Percentiles rank a stretch among this genome's conserved stretches.
phyloP scores from a whole-genome alignment of 1,284 basidiomycete species.

The Trametes sp. region DNA sequence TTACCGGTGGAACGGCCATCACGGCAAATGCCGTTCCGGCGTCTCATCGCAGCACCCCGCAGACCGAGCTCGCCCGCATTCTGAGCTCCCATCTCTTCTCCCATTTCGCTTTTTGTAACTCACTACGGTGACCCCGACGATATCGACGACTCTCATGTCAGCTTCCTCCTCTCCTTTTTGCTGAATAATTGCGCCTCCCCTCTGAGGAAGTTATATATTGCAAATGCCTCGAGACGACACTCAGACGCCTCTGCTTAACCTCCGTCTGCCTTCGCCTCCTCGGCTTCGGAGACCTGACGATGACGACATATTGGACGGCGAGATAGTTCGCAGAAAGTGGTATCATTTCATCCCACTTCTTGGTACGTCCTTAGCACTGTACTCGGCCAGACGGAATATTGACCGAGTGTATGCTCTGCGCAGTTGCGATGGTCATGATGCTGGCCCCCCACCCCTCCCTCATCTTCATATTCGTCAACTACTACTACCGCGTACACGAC shows the following conservation, averaged over 20 bases:
- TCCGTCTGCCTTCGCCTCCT: conserved; percentile 27
- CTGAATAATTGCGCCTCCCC: not conserved
- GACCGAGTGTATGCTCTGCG: not conserved
- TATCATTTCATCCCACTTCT: conserved; percentile 64
- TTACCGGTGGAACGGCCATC: not conserved
- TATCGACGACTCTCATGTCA: not conserved
- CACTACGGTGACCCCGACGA: conserved; percentile 3
- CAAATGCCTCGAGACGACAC: conserved; percentile 22
- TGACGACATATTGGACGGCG: conserved; percentile 46
- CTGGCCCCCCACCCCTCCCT: conserved; percentile 77
- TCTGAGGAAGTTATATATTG: not conserved
- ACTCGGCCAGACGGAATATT: not conserved
- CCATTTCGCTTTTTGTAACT: not conserved
- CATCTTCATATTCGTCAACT: conserved; percentile 68
- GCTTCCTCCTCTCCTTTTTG: not conserved
- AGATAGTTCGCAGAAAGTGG: conserved; percentile 60
- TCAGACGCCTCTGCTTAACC: conserved; percentile 24
- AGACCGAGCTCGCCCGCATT: not conserved
- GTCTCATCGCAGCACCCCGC: not conserved
- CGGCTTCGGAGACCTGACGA: conserved; percentile 26
- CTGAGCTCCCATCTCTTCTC: not conserved
- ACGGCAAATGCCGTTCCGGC: conserved; percentile 13
- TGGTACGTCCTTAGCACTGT: conserved; percentile 47
- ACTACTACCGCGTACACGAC: conserved; percentile 64
- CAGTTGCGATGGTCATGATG: conserved; percentile 66